phyloP scores from a whole-genome alignment of 352 stramenopile species.

The Globisporangium alternatum region DNA sequence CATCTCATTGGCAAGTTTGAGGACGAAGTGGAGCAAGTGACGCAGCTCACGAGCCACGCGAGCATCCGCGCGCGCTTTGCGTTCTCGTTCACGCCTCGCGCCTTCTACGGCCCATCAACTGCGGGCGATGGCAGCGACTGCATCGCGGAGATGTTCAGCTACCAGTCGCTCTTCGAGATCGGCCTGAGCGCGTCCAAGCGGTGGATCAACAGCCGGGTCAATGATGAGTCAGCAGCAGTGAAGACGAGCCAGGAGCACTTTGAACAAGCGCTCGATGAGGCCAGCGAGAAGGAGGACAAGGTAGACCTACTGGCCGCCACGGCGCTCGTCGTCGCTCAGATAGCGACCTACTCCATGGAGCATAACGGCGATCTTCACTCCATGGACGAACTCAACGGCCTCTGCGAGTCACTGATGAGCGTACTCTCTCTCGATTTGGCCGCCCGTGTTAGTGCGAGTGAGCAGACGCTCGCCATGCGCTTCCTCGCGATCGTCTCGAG shows the following conservation, averaged over 20 bases:
- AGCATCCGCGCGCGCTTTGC: background rate
- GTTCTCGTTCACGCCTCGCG: slow-evolving; percentile 9
- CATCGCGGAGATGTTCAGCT: slow-evolving; percentile 23
- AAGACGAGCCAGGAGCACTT: background rate
- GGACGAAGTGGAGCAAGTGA: slow-evolving; percentile 24
- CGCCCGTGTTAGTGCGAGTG: slow-evolving; percentile 17
- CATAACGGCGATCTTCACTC: slow-evolving; percentile 22
- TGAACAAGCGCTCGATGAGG: slow-evolving; percentile 6
- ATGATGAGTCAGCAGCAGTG: background rate
- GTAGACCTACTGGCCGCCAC: slow-evolving; percentile 25
- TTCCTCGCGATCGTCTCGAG: slow-evolving; percentile 32
- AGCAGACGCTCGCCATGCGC: slow-evolving; percentile 37
- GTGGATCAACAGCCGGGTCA: slow-evolving; percentile 11
- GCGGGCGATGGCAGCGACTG: background rate
- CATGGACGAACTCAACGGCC: slow-evolving; percentile 26
- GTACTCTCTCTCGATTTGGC: slow-evolving; percentile 13
- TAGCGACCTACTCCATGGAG: slow-evolving; percentile 40
- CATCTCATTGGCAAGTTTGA: slow-evolving; percentile 41
- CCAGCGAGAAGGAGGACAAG: slow-evolving; percentile 19
- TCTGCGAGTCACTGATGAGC: slow-evolving; percentile 34
- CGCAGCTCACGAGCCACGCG: background rate
- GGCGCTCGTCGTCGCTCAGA: slow-evolving; percentile 35
- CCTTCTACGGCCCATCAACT: slow-evolving; percentile 6
- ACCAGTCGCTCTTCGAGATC: slow-evolving; percentile 22
- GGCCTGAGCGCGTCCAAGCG: slow-evolving; percentile 1